phyloP scores from a whole-genome alignment of 2,329 filamentous ascomycete species.

The Phyllosticta paracitricarpa region DNA sequence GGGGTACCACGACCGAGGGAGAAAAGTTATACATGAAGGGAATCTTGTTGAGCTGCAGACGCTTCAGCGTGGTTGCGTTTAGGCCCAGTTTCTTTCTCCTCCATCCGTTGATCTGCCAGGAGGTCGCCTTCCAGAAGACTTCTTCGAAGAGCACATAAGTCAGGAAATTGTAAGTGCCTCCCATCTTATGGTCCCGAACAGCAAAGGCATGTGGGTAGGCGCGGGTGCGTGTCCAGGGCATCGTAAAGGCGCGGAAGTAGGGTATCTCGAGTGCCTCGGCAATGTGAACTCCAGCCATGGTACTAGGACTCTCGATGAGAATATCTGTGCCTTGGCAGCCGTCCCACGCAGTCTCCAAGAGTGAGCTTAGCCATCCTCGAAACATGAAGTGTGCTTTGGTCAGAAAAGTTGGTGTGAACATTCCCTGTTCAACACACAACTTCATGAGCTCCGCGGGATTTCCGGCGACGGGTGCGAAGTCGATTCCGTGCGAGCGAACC shows the following conservation, averaged over 20 bases:
- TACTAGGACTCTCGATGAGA: slow-evolving; percentile 87
- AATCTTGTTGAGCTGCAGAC: slow-evolving; percentile 94
- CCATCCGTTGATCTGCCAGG: slow-evolving; percentile 88
- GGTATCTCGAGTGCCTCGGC: slow-evolving; percentile 87
- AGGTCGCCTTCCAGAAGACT: slow-evolving; percentile 91
- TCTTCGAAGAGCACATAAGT: slow-evolving; percentile 96
- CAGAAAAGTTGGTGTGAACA: slow-evolving; percentile 88
- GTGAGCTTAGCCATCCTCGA: slow-evolving; percentile 86
- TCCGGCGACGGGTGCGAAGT: slow-evolving; percentile 78
- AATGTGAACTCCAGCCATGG: slow-evolving; percentile 97
- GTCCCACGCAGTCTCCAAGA: slow-evolving; percentile 69
- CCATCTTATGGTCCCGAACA: slow-evolving; percentile 86
- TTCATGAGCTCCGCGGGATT: slow-evolving; percentile 92
- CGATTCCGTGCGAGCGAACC: slow-evolving; percentile 88
- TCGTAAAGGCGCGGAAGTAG: slow-evolving; percentile 95
- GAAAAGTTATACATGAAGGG: slow-evolving; percentile 98
- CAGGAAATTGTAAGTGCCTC: slow-evolving; percentile 88
- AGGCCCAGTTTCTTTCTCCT: slow-evolving; percentile 70
- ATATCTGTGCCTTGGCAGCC: slow-evolving; percentile 83
- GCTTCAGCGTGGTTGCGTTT: slow-evolving; percentile 72
- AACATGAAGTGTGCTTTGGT: slow-evolving; percentile 67
- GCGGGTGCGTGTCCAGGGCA: slow-evolving; percentile 95
- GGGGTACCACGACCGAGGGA: slow-evolving; percentile 83
- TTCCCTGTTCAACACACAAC: slow-evolving; percentile 92
- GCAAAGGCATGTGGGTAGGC: slow-evolving; percentile 96